Evolutionary conservation across 1,284 basidiomycete species (phyloP), one percentile per base, ranked within the genome.

Genomic region (Fomitiporia mediterranea): DNA sequence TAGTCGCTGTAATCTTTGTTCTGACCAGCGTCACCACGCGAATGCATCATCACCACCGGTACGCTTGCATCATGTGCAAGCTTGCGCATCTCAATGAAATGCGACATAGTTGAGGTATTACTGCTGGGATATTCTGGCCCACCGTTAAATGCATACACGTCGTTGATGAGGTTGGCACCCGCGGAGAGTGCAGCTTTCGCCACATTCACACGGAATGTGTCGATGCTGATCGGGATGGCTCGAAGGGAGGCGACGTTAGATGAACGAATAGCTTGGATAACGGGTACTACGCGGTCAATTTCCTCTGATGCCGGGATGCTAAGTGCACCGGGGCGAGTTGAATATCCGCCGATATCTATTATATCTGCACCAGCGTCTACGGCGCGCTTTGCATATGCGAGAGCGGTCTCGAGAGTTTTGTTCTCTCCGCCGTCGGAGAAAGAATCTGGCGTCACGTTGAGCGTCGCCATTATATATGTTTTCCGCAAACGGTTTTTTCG

Each of bases 371-470:
- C 86, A 1, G 72, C 71, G 0, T 68, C 60, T 2, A 84, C 70
- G 3, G 84, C 74, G 2, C 70, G 53, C 1, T 61, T 65, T 0
- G 74, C 74, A 60, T 86, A 89, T 2, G 64, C 61, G 9, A 87
- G 63, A 0, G 83, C 84, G 9, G 73, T 67, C 0, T 74, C 63
- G 4, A 83, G 59, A 0, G 73, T 74, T 61, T 79, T 74, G 65
- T 91, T 75, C 39, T 72, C 69, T 1, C 86, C 80, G 4, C 94
- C 94, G 62, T 98, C 94, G 0, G 95, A 98, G 73, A 99, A 99
- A 0, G 94, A 98, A 71, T 99, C 95, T 1, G 97, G 97, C 0
- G 97, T 99, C 2, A 83, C 81, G 67, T 99, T 98, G 62, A 99
- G 80, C 3, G 94, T 98, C 0, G 89, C 90, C 97, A 99, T 99